Evolutionary conservation across 1,284 basidiomycete genomes (phyloP), one percentile per base, ranked within the genome.

Genomic region (Ustilago loliicola): DNA sequence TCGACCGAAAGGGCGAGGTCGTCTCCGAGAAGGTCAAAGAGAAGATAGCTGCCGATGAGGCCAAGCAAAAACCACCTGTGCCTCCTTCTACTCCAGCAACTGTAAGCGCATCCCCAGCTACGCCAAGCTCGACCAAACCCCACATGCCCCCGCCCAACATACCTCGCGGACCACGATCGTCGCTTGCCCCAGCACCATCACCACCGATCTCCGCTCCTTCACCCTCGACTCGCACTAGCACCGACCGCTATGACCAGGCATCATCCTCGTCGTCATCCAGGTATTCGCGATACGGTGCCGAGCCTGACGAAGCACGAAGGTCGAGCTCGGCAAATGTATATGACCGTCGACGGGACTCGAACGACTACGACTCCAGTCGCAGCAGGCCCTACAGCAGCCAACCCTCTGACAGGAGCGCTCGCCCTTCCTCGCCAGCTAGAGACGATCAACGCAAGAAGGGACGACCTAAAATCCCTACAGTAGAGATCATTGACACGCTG

Each of bases 1-100:
- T 77, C 23, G 80, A 78, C 45, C 72, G 72, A 4, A 30, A 58
- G 19, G 67, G 68, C 45, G 66, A 77, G 42, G 66, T 77, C 2
- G 15, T 66, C 11, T 63, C 53, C 15, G 42, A 66, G 45, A 68
- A 67, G 50, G 58, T 70, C 52, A 74, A 71, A 53, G 64, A 63
- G 29, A 64, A 61, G 17, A 13, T 64, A 21, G 70, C 70, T 29
- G 70, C 67, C 21, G 27, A 48, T 13, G 59, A 72, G 23, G 64
- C 68, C 19, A 72, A 71, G 58, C 64, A 51, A 27, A 52, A 55
- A n/a, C 63, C 51, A 25, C 48, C 64, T 11, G 40, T 45, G 2
- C 32, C 52, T 2, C 32, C 63, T 4, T 23, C 58, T 2, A 48
- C 66, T 47, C 29, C 54, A 13, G 17, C 52, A 1, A n/a, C 23